Evolutionary conservation across 1,284 basidiomycete species (phyloP).

Genomic region (Ustilago esculenta): DNA sequence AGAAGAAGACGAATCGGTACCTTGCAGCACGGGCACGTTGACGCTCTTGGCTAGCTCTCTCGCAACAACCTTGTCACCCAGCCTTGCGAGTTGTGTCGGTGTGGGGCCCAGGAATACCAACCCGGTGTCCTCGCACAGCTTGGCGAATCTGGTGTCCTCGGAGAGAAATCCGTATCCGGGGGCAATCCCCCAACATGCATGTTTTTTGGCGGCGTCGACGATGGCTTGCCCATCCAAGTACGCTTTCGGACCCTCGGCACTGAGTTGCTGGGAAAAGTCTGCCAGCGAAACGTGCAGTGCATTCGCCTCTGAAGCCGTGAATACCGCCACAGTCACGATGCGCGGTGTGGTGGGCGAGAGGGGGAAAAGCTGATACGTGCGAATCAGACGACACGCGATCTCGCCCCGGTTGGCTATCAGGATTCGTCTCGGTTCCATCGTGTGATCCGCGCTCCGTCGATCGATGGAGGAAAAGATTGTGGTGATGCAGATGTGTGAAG

Average conservation of each 20-base stretch:
- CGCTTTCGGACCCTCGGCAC: conserved; percentile 43
- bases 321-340: conserved; percentile 28
- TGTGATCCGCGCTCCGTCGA: neutral
- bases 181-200: conserved; percentile 69
- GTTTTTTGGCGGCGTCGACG: conserved; percentile 69
- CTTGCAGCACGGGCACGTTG: conserved; percentile 20
- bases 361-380: conserved; percentile 34
- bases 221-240: conserved; percentile 67
- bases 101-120: conserved; percentile 33
- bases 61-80: conserved; percentile 33
- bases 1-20: conserved; percentile 1
- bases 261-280: conserved; percentile 50
- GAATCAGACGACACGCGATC: conserved; percentile 47
- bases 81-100: conserved; percentile 4
- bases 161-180: conserved; percentile 39
- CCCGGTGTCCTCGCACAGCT: conserved; percentile 10
- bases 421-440: conserved; percentile 42
- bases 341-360: conserved; percentile 3
- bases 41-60: conserved; percentile 13
- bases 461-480: too few relatives aligned
- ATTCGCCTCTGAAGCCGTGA: conserved; percentile 31
- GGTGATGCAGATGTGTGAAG: too few relatives aligned
- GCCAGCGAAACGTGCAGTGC: conserved; percentile 33
- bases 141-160: conserved; percentile 36
- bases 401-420: conserved; percentile 63